A percentile compares a stretch with the other conserved stretches of the same genome.
phyloP scores from a whole-genome alignment of 148 eudicot genomes.

The Camellia lanceoleosa region DNA sequence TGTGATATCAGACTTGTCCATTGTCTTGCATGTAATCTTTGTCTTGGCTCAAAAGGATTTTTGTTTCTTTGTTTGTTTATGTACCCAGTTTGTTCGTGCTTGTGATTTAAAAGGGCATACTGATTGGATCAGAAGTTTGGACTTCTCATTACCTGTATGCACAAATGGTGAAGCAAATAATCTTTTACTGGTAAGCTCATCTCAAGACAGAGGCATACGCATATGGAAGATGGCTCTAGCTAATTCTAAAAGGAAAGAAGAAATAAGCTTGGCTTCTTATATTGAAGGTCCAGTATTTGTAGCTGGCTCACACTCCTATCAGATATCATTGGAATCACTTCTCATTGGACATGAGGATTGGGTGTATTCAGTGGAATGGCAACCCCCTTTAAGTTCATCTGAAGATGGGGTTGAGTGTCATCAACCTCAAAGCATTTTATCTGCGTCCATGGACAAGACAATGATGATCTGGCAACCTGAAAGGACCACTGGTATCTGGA shows the following conservation, averaged over 20 bases:
- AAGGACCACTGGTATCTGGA: slow-evolving; percentile 90
- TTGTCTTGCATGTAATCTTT: slow-evolving; percentile 6
- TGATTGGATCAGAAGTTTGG: slow-evolving; percentile 93
- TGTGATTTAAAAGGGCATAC: slow-evolving; percentile 95
- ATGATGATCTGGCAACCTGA: slow-evolving; percentile 99
- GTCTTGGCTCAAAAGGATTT: neutral
- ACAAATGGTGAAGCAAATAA: slow-evolving; percentile 39
- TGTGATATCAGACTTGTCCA: slow-evolving; percentile 8
- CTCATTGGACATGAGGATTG: slow-evolving; percentile 98
- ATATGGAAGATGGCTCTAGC: slow-evolving; percentile 65
- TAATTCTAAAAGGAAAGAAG: slow-evolving; percentile 35
- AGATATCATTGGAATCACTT: slow-evolving; percentile 82
- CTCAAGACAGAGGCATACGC: slow-evolving; percentile 85
- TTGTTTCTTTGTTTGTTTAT: slow-evolving; percentile 3
- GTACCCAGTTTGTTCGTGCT: slow-evolving; percentile 65
- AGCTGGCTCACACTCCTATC: slow-evolving; percentile 68
- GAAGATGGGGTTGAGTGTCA: slow-evolving; percentile 34
- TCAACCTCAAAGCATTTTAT: slow-evolving; percentile 78
- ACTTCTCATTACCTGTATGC: slow-evolving; percentile 77
- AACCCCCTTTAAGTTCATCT: slow-evolving; percentile 57
- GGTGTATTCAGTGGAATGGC: slow-evolving; percentile 98
- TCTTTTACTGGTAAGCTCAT: slow-evolving; percentile 79
- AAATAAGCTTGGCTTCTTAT: slow-evolving; percentile 68
- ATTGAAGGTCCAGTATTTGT: slow-evolving; percentile 82
- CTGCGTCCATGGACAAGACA: slow-evolving; percentile 98